Percentiles rank a stretch among this genome's conserved stretches.
These are phyloP conservation scores for Dothidotthia symphoricarpi DNA, from an alignment of 2,329 filamentous ascomycete species.

Conservation along the genomic window DNA sequence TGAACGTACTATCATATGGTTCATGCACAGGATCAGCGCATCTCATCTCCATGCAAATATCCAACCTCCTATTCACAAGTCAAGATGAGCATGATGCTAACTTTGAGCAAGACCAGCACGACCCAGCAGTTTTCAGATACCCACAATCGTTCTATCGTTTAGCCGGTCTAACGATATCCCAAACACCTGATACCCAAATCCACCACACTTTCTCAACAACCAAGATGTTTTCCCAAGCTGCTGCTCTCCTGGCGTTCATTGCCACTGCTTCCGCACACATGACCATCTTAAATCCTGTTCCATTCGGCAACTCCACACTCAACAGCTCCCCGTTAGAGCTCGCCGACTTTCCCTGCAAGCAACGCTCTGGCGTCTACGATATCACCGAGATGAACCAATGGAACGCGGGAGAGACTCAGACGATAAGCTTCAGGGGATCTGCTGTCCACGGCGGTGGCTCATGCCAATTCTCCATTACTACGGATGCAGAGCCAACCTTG, in stretches of 20 bases:
- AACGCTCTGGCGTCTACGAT: slow-evolving; percentile 49
- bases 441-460: slow-evolving; percentile 89
- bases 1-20: too few species aligned
- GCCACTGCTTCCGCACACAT: slow-evolving; percentile 71
- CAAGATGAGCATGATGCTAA: background rate
- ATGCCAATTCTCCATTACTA: slow-evolving; percentile 85
- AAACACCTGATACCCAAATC: slow-evolving; percentile 10
- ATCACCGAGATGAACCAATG: slow-evolving; percentile 60
- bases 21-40: too few species aligned
- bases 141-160: slow-evolving; percentile 29
- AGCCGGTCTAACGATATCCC: slow-evolving; percentile 42
- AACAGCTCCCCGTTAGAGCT: slow-evolving; percentile 65
- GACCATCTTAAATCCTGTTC: slow-evolving; percentile 65
- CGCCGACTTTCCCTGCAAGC: slow-evolving; percentile 80
- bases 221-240: slow-evolving; percentile 53
- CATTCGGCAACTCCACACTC: slow-evolving; percentile 53
- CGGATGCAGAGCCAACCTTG: slow-evolving; percentile 64
- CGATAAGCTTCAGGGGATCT: slow-evolving; percentile 34
- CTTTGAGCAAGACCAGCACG: slow-evolving; percentile 3
- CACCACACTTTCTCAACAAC: slow-evolving; percentile 22
- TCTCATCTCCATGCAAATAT: too few species aligned
- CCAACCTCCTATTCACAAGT: too few species aligned
- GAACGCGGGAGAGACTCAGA: slow-evolving; percentile 52
- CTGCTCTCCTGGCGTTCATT: slow-evolving; percentile 56
- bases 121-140: slow-evolving; percentile 10